phyloP scores from a whole-genome alignment of 768 basidiomycete genomes.

The Tubosaeta sp. region DNA sequence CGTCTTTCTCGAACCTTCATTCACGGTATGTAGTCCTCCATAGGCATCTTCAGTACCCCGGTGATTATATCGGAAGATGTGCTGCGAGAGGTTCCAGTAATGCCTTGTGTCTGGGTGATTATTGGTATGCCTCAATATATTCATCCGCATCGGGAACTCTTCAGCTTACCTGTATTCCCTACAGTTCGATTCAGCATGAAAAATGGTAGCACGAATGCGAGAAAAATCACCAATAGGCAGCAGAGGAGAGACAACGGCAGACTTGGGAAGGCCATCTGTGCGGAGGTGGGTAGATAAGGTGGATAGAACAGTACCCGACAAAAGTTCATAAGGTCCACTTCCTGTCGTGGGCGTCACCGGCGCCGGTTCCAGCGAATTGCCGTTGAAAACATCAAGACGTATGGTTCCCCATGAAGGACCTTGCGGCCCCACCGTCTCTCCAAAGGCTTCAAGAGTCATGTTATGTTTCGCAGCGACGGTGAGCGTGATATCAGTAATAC shows the following conservation, averaged over 20 bases:
- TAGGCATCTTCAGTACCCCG: constrained; percentile 30
- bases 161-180: constrained; percentile 24
- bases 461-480: constrained; percentile 18
- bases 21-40: constrained; percentile 26
- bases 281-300: constrained; percentile 31
- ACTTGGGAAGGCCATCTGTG: constrained; percentile 19
- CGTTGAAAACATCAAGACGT: constrained; percentile 35
- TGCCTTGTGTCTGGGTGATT: constrained; percentile 36
- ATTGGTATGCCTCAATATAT: constrained; percentile 7
- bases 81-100: constrained; percentile 44
- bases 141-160: constrained; percentile 14
- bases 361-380: constrained; percentile 34
- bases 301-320: constrained; percentile 43
- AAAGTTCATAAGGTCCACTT: constrained; percentile 36
- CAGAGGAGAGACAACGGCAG: constrained; percentile 36
- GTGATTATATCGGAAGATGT: constrained; percentile 46
- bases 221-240: background rate
- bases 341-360: constrained; percentile 39
- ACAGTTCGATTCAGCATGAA: constrained; percentile 2
- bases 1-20: constrained; percentile 21
- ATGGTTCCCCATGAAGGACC: constrained; percentile 34
- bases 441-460: constrained; percentile 32
- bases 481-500: constrained; percentile 4
- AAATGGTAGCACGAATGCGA: background rate
- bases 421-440: constrained; percentile 22